phyloP scores from a whole-genome alignment of 169 alveolate species.

The Plasmodium cynomolgi region DNA sequence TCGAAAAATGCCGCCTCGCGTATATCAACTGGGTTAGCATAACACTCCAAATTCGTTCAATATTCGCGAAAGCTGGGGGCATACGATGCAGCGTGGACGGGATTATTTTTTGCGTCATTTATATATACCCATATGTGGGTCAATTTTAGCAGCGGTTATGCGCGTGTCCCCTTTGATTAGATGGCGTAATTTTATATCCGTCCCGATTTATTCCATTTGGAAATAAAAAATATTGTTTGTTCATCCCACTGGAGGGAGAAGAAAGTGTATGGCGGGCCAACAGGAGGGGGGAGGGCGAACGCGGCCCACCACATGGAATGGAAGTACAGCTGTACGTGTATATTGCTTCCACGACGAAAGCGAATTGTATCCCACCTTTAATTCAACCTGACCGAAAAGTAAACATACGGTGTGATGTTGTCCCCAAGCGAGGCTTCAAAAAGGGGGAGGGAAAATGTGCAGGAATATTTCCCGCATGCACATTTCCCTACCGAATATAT shows the following conservation, averaged over 20 bases:
- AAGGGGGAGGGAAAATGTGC: not conserved
- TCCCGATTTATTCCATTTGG: not conserved
- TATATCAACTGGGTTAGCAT: not conserved
- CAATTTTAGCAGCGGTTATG: not conserved
- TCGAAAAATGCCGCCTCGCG: not conserved
- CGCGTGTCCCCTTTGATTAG: not conserved
- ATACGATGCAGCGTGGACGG: not conserved
- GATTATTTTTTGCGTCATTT: not conserved
- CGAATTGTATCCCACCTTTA: not conserved
- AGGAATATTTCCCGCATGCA: not conserved
- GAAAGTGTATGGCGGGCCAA: not conserved
- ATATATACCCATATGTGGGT: not conserved
- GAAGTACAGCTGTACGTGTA: not conserved
- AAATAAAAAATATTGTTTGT: not conserved
- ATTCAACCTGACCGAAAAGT: not conserved
- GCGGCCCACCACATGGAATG: not conserved
- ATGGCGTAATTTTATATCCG: not conserved
- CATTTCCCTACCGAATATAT: not conserved
- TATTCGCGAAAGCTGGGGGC: not conserved
- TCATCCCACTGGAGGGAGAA: not conserved
- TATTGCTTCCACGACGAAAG: not conserved
- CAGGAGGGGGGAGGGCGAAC: not conserved
- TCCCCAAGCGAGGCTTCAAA: not conserved
- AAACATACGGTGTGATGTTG: not conserved
- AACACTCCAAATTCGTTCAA: not conserved